These are phyloP conservation scores for Alternaria arborescens DNA, from an alignment of 2,329 filamentous ascomycete species.

Conservation along the genomic window DNA sequence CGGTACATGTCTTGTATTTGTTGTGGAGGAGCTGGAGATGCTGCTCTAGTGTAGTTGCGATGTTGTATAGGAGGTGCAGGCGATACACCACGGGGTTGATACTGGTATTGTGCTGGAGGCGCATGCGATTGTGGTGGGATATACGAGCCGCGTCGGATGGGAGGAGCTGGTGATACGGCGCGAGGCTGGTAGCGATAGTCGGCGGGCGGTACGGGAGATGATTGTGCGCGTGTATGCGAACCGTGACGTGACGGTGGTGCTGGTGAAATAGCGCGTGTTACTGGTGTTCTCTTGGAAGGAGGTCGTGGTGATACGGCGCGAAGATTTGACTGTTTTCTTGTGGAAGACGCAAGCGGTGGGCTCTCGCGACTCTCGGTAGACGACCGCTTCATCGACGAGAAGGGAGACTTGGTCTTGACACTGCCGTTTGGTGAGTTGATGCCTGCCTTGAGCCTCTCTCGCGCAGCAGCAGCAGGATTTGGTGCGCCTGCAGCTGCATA, in stretches of 20 bases:
- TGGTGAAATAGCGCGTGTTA: constrained; percentile 53
- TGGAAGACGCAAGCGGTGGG: constrained; percentile 38
- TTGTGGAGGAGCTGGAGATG: constrained; percentile 41
- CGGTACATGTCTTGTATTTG: constrained; percentile 35
- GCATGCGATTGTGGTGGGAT: constrained; percentile 39
- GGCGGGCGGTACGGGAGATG: constrained; percentile 41
- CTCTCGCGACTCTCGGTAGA: constrained; percentile 47
- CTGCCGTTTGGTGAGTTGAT: constrained; percentile 44
- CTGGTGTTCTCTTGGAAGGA: constrained; percentile 35
- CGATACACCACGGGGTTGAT: constrained; percentile 30
- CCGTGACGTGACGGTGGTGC: constrained; percentile 41
- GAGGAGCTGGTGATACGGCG: constrained; percentile 36
- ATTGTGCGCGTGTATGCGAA: constrained; percentile 35
- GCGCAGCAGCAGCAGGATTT: constrained; percentile 53
- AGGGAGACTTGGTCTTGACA: constrained; percentile 55
- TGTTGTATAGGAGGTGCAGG: constrained; percentile 41
- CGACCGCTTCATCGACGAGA: constrained; percentile 61
- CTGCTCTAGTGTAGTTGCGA: constrained; percentile 33
- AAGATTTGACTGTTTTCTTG: constrained; percentile 36
- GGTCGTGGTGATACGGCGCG: constrained; percentile 55
- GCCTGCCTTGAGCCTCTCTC: constrained; percentile 46
- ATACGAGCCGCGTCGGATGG: constrained; percentile 34
- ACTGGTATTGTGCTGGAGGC: constrained; percentile 30
- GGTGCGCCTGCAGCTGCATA: constrained; percentile 58
- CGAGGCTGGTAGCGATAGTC: constrained; percentile 32